Evolutionary conservation across 1,284 basidiomycete species (phyloP).

Genomic region (Fomitopsis palustris): DNA sequence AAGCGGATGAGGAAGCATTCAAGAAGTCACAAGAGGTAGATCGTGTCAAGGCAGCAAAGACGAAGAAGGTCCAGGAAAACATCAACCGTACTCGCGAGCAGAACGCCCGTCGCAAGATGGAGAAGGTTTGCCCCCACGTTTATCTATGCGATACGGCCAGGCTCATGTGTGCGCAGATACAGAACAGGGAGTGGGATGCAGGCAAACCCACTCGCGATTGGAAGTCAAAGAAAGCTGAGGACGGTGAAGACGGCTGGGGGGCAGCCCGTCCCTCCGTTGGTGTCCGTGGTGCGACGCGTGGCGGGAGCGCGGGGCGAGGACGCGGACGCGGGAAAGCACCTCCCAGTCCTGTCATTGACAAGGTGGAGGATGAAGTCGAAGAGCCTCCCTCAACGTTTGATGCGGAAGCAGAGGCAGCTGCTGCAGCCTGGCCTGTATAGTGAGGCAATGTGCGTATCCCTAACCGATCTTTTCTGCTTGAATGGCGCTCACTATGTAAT

Average conservation of each 20-base stretch:
- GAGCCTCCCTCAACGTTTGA: not conserved
- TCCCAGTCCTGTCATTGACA: slow-evolving; percentile 11
- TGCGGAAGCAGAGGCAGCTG: slow-evolving; percentile 6
- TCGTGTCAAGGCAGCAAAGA: slow-evolving; percentile 48
- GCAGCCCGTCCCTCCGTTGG: slow-evolving; percentile 19
- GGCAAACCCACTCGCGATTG: slow-evolving; percentile 55
- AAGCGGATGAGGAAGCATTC: slow-evolving; percentile 77
- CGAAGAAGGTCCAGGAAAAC: slow-evolving; percentile 60
- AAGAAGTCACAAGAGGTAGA: slow-evolving; percentile 61
- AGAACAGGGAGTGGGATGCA: slow-evolving; percentile 79
- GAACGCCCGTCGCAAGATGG: slow-evolving; percentile 74
- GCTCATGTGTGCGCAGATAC: slow-evolving; percentile 29
- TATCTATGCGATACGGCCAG: not conserved
- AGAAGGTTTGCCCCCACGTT: slow-evolving; percentile 37
- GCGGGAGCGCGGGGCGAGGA: slow-evolving; percentile 25
- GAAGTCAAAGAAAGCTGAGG: slow-evolving; percentile 28
- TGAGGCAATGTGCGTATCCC: slow-evolving; percentile 12
- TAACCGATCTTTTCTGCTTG: too few species aligned
- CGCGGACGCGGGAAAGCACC: slow-evolving; percentile 6
- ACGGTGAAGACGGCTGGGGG: slow-evolving; percentile 13
- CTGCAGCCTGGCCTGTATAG: slow-evolving; percentile 9
- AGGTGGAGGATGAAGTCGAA: slow-evolving; percentile 10
- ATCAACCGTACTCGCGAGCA: slow-evolving; percentile 68
- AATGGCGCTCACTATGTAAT: not conserved
- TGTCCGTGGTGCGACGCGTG: slow-evolving; percentile 26